Evolutionary conservation across 2,329 filamentous ascomycete species (phyloP), one percentile per base, ranked within the genome.

Genomic region (Colletotrichum sp.): DNA sequence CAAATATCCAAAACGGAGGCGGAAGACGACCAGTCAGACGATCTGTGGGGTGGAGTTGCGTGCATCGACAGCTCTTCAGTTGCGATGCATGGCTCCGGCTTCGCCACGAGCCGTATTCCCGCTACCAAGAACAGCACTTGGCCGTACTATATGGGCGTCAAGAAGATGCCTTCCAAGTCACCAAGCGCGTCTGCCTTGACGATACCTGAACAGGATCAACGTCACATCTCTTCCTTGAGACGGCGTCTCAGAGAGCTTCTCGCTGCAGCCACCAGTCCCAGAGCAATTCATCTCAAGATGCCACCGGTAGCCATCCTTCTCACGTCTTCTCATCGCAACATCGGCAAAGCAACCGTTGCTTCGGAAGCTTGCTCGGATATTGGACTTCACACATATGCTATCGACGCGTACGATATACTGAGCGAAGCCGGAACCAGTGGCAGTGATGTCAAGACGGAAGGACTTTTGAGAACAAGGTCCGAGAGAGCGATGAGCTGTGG

Each of bases 381-480:
- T 77, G 97, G 97, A 5, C 88, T 99, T 18, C 97, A 99, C 83
- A 94, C 93, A 0, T 99, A 98, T 82, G 86, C 92, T 1, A 95
- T 99, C 68, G 96, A 99, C 83, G 95, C 95, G 0, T 98, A 98
- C 81, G 97, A 99, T 80, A 95, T 99, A 57, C 88, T 98, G 6
- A 96, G 95, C n/a, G 96, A 99, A 83, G 95, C 95, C 16, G 94
- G 94, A 60, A 94, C 94, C 1, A 95, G 95, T 69, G 95, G 95
- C 10, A 94, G 95, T 71, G 97, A 99, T 82, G 94, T 98, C 32
- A 98, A 99, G 85, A 98, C 96, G 0, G 96, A 98, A 82, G 96
- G 95, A 1, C 95, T 98, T 79, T 87, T 99, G 18, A 94, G 97
- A 81, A 95, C 95, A 6, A 92, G 97, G 67, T 95, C 96, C 2